Percentiles rank a stretch among this genome's conserved stretches.
phyloP scores from a whole-genome alignment of 2,329 filamentous ascomycete genomes.

The Penicillium verrucosum region DNA sequence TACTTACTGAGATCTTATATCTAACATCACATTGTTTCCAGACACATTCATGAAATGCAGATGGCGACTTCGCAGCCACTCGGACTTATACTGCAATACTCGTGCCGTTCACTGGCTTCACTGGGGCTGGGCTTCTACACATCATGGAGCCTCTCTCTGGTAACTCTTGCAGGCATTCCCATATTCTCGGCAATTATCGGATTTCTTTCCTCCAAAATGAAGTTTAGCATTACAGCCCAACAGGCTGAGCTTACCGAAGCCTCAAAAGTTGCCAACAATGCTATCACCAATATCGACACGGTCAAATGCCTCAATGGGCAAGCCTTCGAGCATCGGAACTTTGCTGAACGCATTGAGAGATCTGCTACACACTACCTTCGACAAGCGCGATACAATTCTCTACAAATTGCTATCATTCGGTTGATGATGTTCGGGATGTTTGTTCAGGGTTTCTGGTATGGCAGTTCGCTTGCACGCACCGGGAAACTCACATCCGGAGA shows the following conservation, averaged over 20 bases:
- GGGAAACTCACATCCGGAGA: constrained; percentile 60
- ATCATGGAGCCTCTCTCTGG: constrained; percentile 80
- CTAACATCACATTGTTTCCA: constrained; percentile 36
- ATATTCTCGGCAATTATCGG: constrained; percentile 61
- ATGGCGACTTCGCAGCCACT: constrained; percentile 75
- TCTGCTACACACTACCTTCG: constrained; percentile 63
- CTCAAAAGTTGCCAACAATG: constrained; percentile 67
- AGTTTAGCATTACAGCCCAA: constrained; percentile 66
- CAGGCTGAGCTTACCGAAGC: constrained; percentile 65
- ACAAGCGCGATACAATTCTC: constrained; percentile 66
- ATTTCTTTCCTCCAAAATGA: constrained; percentile 59
- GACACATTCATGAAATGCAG: constrained; percentile 79
- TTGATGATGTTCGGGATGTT: constrained; percentile 77
- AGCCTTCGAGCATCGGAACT: constrained; percentile 65
- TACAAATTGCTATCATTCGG: constrained; percentile 70
- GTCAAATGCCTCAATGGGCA: constrained; percentile 85
- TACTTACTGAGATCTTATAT: background rate
- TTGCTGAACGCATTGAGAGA: constrained; percentile 54
- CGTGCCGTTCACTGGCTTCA: constrained; percentile 63
- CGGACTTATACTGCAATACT: constrained; percentile 64
- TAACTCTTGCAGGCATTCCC: constrained; percentile 71
- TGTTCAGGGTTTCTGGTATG: constrained; percentile 87
- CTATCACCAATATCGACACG: constrained; percentile 71
- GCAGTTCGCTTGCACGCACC: constrained; percentile 63
- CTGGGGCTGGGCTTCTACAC: constrained; percentile 70